Conservation (phyloP, 2,329 filamentous ascomycete species). For the Cordyceps cicadae region DNA sequence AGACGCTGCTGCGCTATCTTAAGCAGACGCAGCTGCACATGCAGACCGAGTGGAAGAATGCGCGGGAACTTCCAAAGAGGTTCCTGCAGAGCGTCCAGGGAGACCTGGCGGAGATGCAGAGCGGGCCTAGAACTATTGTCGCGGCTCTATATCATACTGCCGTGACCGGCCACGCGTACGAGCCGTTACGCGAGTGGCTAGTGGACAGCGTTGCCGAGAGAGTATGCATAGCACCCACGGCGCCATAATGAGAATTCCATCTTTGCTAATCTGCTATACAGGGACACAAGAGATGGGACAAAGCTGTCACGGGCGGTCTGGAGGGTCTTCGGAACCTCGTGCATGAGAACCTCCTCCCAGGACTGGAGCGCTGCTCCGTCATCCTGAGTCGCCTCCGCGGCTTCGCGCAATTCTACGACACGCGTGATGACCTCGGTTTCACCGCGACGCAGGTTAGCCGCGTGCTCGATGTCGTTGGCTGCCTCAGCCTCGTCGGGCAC, state of each 20-base stretch:
- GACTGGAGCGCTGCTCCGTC: conserved; percentile 72
- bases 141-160: conserved; percentile 77
- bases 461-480: conserved; percentile 63
- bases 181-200: conserved; percentile 76
- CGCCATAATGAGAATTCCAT: background rate
- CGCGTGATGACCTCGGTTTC: conserved; percentile 58
- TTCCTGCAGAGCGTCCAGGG: conserved; percentile 73
- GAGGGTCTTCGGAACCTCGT: conserved; percentile 67
- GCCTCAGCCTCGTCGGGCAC: conserved; percentile 66
- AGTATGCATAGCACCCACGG: conserved; percentile 37
- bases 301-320: conserved; percentile 69
- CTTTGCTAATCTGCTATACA: conserved; percentile 25
- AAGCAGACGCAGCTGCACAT: conserved; percentile 74
- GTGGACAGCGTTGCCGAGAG: conserved; percentile 73
- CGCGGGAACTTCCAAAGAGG: conserved; percentile 67
- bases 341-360: conserved; percentile 83
- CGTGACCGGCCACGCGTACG: conserved; percentile 71
- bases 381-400: conserved; percentile 77
- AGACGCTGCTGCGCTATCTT: conserved; percentile 80
- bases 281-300: conserved; percentile 95
- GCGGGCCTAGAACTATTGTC: conserved; percentile 54
- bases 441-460: conserved; percentile 54
- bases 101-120: conserved; percentile 54
- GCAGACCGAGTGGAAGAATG: conserved; percentile 72
- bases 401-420: conserved; percentile 70